These are phyloP conservation scores for Solidago caesia DNA, from an alignment of 129 eudicot genomes.

Conservation along the genomic window DNA sequence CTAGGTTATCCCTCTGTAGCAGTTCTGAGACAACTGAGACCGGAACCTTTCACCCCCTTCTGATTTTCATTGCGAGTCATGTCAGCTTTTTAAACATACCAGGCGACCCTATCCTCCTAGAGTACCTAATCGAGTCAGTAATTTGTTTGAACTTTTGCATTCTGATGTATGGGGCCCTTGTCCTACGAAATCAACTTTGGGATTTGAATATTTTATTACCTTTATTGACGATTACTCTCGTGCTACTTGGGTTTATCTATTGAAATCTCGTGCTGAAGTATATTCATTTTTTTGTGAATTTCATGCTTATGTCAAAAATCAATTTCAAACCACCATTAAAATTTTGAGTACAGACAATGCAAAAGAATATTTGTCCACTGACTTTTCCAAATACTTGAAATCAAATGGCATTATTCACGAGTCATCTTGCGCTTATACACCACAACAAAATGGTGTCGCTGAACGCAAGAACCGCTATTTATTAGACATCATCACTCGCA, in stretches of 20 bases:
- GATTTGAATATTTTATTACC: constrained; percentile 9
- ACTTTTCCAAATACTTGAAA: not conserved
- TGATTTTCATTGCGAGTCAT: not conserved
- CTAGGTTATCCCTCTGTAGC: not conserved
- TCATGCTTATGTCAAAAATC: constrained; percentile 1
- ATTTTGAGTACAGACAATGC: not conserved
- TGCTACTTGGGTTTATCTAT: constrained; percentile 9
- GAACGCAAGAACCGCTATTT: too few species aligned
- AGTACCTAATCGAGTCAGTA: not conserved
- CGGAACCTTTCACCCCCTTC: not conserved
- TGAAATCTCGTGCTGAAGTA: not conserved
- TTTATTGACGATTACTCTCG: constrained; percentile 11
- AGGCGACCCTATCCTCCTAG: not conserved
- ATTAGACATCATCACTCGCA: not conserved
- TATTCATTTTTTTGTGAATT: not conserved
- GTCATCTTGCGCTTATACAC: too few species aligned
- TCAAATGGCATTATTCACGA: too few species aligned
- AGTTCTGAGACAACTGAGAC: not conserved
- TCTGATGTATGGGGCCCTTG: constrained; percentile 8
- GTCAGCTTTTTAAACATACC: constrained; percentile 3
- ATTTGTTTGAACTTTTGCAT: not conserved
- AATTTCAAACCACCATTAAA: not conserved
- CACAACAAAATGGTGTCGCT: too few species aligned
- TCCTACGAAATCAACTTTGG: not conserved
- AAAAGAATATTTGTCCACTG: not conserved